Conservation (phyloP, 2,329 filamentous ascomycete genomes). For the Xylariaceae sp. region DNA sequence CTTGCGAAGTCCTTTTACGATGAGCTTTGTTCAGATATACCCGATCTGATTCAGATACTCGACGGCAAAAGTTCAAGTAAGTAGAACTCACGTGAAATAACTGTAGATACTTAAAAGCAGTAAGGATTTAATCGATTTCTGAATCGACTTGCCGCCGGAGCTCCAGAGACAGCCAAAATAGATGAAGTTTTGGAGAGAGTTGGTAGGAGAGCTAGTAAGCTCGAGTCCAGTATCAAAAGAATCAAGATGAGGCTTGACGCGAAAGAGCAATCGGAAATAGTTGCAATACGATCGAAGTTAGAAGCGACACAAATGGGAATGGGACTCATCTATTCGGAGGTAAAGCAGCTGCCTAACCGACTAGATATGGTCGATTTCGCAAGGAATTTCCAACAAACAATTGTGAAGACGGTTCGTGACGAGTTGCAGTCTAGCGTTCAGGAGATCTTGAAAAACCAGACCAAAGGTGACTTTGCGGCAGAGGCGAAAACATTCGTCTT, state of each 20-base stretch:
- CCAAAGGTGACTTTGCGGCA: conserved; percentile 5
- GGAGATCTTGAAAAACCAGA: not conserved
- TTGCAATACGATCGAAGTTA: not conserved
- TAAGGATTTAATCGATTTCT: conserved; percentile 11
- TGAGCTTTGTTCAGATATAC: conserved; percentile 9
- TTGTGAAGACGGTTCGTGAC: not conserved
- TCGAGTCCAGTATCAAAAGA: conserved; percentile 4
- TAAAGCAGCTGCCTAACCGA: conserved; percentile 1
- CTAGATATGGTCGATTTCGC: not conserved
- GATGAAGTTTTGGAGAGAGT: conserved; percentile 10
- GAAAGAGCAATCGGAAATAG: conserved; percentile 10
- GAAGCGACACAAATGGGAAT: not conserved
- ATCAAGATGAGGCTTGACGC: conserved; percentile 15
- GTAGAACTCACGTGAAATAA: not conserved
- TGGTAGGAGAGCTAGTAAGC: not conserved
- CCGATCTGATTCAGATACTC: conserved; percentile 11
- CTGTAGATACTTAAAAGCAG: not conserved
- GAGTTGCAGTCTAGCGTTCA: not conserved
- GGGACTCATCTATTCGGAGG: not conserved
- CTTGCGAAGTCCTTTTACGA: conserved; percentile 11
- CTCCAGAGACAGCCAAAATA: conserved; percentile 7
- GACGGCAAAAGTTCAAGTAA: conserved; percentile 11
- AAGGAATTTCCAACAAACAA: not conserved
- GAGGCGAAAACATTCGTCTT: conserved; percentile 6
- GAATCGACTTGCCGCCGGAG: conserved; percentile 5